Base-by-base conservation (phyloP, 345 rosid genomes). In the Noccaea caerulescens region DNA sequence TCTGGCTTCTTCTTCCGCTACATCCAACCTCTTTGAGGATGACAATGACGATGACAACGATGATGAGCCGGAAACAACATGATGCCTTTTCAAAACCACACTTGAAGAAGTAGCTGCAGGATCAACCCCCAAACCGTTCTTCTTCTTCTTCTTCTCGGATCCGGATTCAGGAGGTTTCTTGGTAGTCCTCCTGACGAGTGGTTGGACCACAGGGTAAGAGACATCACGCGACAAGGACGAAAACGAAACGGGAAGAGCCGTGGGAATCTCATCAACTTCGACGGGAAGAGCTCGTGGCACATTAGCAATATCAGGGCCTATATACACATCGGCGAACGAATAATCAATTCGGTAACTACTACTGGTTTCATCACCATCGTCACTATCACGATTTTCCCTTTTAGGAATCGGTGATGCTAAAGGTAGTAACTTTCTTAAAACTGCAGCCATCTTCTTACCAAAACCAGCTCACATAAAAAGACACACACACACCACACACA, bases 251-350 rank as follows among this genome's bases (percentile, higher is more conserved):
- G 88, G 59, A 10, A 42, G 65, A 51, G 97, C 97, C 7, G 77
- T 63, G 11, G 99, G 99, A 37, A 94, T 88, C 47, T 79, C 71
- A 43, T 69, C 74, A 52, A 91, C 63, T 58, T 80, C 82, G 42
- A 91, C 78, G 1, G 96, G 99, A 68, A 56, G 63, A 10, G 78
- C 95, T 67, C 58, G 80, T 55, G 97, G 97, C 25, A 94, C 58
- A 68, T 88, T 80, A 42, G 27, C 67, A 50, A 72, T 66, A 11
- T 63, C 78, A 77, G 93, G 96, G 18, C 99, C 97, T 52, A 77
- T 73, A 68, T 94, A 91, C 88, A 79, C 90, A 6, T 20, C 5
- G 2, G 99, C 96, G 68, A 94, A 78, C 20, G 99, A 94, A 76
- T 82, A 94, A 20, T 88, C 94, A 25, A 56, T 23, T 27, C 32